Evolutionary conservation across 352 stramenopile species (phyloP).

Genomic region (Pythium coloratum): DNA sequence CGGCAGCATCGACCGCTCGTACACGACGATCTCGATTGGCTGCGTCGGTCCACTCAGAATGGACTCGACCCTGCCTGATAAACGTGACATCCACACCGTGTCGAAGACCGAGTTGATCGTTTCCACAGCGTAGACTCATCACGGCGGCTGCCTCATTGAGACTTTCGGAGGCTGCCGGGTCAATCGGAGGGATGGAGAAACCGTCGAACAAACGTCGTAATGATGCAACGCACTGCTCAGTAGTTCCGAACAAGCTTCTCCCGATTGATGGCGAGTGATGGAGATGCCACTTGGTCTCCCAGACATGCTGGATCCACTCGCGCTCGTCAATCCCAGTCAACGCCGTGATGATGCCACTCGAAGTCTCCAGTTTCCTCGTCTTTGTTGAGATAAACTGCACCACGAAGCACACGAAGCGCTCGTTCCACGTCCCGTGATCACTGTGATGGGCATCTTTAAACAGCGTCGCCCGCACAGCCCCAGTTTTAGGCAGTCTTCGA

Average conservation of each 20-base stretch:
- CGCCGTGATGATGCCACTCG: not conserved
- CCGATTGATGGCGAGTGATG: not conserved
- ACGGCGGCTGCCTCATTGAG: not conserved
- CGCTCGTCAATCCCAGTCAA: not conserved
- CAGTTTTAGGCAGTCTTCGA: not conserved
- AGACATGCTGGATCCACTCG: slow-evolving; percentile 13
- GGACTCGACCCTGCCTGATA: slow-evolving; percentile 22
- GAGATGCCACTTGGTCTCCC: slow-evolving; percentile 24
- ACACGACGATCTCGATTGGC: not conserved
- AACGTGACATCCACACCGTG: slow-evolving; percentile 36
- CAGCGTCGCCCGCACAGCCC: not conserved
- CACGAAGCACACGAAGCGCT: slow-evolving; percentile 9
- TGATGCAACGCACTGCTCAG: not conserved
- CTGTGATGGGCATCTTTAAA: not conserved
- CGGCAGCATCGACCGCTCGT: slow-evolving; percentile 18
- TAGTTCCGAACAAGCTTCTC: slow-evolving; percentile 3
- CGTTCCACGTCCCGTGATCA: not conserved
- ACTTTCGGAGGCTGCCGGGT: not conserved
- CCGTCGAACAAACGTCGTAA: slow-evolving; percentile 6
- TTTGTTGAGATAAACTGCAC: not conserved
- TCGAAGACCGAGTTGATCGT: slow-evolving; percentile 13
- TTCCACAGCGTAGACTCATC: slow-evolving; percentile 4
- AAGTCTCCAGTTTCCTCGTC: not conserved
- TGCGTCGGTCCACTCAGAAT: slow-evolving; percentile 18
- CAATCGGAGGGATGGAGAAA: slow-evolving; percentile 24